Evolutionary conservation across 2,329 filamentous ascomycete species (phyloP).

Genomic region (Bipolaris gigantea): DNA sequence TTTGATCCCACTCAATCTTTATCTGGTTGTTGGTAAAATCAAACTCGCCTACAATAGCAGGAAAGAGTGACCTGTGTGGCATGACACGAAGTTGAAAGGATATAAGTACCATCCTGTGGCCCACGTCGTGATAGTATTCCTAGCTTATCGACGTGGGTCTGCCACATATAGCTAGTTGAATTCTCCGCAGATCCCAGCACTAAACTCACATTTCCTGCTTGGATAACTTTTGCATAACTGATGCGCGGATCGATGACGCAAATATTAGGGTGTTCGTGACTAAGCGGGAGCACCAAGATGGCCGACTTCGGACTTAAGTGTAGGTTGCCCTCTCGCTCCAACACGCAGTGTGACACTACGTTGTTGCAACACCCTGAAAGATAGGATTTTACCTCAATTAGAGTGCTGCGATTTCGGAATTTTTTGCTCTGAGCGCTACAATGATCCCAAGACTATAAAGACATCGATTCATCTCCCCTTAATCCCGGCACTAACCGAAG

Average conservation of each 20-base stretch:
- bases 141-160: too few species aligned
- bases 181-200: background rate
- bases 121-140: too few species aligned
- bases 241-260: background rate
- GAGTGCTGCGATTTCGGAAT: conserved; percentile 1
- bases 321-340: background rate
- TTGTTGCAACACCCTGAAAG: background rate
- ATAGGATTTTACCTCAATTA: background rate
- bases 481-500: conserved; percentile 4
- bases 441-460: background rate
- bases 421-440: background rate
- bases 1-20: too few species aligned
- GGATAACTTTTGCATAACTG: background rate
- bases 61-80: too few species aligned
- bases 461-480: conserved; percentile 1
- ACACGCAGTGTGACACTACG: background rate
- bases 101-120: background rate
- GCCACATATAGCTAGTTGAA: too few species aligned
- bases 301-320: conserved; percentile 11
- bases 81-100: too few species aligned
- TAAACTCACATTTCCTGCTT: background rate
- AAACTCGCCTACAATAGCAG: too few species aligned
- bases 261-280: background rate
- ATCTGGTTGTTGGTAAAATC: too few species aligned
- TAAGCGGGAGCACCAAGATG: conserved; percentile 10